Evolutionary conservation across 768 basidiomycete genomes (phyloP).

Genomic region (Termitomyces sp.): DNA sequence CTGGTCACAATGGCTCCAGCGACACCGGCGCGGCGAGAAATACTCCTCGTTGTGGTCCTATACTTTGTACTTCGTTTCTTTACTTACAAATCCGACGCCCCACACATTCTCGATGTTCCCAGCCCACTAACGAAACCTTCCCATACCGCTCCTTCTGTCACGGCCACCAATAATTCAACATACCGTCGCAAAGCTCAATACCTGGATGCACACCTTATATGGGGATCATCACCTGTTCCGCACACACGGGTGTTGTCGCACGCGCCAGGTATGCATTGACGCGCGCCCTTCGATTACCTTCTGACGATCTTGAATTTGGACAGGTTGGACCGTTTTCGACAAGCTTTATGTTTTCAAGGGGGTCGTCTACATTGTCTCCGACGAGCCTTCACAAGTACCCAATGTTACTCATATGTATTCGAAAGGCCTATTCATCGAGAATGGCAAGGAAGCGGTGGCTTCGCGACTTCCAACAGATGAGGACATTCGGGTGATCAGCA

Average conservation of each 20-base stretch:
- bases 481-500: conserved; percentile 73
- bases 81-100: conserved; percentile 16
- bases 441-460: conserved; percentile 47
- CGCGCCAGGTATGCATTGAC: conserved; percentile 52
- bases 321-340: conserved; percentile 91
- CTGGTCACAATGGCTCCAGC: conserved; percentile 25
- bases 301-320: neutral
- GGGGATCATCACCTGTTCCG: conserved; percentile 35
- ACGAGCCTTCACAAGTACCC: conserved; percentile 63
- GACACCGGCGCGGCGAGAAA: conserved; percentile 51
- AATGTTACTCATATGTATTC: conserved; percentile 65
- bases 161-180: conserved; percentile 4
- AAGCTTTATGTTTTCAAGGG: conserved; percentile 78
- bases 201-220: conserved; percentile 28
- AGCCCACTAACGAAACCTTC: conserved; percentile 4
- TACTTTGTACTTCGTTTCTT: conserved; percentile 43
- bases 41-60: conserved; percentile 42
- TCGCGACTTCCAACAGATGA: conserved; percentile 69
- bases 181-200: conserved; percentile 7
- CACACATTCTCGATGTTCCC: conserved; percentile 7
- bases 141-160: conserved; percentile 4
- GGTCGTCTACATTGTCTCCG: conserved; percentile 75
- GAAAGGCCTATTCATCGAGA: conserved; percentile 53
- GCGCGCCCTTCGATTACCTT: neutral
- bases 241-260: conserved; percentile 68